A percentile compares a stretch with the other conserved stretches of the same genome.
Conservation (phyloP, 352 stramenopile genomes). For the Phytopythium cucurbitacearum region DNA sequence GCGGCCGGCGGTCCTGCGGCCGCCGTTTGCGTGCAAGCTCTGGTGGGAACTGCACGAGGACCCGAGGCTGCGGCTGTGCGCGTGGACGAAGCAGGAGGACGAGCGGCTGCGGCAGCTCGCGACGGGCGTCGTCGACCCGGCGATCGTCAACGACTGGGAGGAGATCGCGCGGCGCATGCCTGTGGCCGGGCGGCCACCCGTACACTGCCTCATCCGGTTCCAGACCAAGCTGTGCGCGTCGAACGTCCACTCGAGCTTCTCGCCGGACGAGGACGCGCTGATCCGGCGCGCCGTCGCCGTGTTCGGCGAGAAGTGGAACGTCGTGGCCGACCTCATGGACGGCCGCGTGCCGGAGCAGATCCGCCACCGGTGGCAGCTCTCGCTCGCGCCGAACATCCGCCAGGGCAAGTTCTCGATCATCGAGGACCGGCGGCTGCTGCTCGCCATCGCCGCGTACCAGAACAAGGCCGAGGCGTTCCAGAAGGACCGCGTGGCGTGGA, state of each 20-base stretch:
- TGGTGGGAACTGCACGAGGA: conserved; percentile 71
- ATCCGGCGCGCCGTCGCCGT: conserved; percentile 46
- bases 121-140: conserved; percentile 28
- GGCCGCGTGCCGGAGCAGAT: conserved; percentile 69
- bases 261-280: conserved; percentile 43
- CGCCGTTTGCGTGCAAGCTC: conserved; percentile 67
- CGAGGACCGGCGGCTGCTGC: conserved; percentile 59
- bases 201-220: conserved; percentile 53
- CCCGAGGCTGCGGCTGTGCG: conserved; percentile 36
- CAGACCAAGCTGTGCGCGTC: conserved; percentile 42
- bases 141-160: conserved; percentile 45
- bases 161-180: conserved; percentile 48
- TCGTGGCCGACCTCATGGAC: conserved; percentile 74
- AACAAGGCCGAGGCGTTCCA: conserved; percentile 37
- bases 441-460: conserved; percentile 54
- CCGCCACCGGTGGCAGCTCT: conserved; percentile 69
- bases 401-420: conserved; percentile 72
- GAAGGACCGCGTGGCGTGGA: conserved; percentile 46
- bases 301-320: conserved; percentile 78
- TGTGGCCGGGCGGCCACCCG: conserved; percentile 31
- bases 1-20: conserved; percentile 40
- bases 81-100: conserved; percentile 60
- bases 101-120: conserved; percentile 28
- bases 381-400: conserved; percentile 53
- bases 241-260: conserved; percentile 42